Evolutionary conservation across 1,284 basidiomycete species (phyloP).

Genomic region (Trametes versicolor): DNA sequence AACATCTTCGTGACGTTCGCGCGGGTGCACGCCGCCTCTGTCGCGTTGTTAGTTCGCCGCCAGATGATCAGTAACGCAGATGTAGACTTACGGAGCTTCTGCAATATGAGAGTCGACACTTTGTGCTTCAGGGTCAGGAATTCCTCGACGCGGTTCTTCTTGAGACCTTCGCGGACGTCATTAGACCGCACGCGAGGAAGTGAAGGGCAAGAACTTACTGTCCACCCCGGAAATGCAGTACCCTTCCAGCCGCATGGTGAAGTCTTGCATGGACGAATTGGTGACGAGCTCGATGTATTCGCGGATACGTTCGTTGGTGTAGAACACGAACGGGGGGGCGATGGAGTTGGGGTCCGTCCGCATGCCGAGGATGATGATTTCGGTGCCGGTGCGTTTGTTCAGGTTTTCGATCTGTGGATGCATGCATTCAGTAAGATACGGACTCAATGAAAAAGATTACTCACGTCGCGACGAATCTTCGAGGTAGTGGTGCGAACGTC

Average conservation of each 20-base stretch:
- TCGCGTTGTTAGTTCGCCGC: neutral
- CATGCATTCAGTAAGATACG: neutral
- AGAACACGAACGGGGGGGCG: neutral
- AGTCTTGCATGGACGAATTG: slow-evolving; percentile 24
- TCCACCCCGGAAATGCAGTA: neutral
- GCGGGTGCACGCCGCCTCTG: slow-evolving; percentile 26
- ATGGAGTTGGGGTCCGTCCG: neutral
- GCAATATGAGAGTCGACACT: neutral
- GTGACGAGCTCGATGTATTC: neutral
- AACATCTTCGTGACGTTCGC: slow-evolving; percentile 30
- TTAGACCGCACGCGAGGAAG: no score
- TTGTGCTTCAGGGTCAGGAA: neutral
- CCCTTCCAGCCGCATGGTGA: neutral
- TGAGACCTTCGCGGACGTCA: no score
- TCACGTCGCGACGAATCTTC: neutral
- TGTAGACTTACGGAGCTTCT: neutral
- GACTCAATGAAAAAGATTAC: no score
- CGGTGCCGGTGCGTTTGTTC: slow-evolving; percentile 26
- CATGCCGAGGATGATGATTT: neutral
- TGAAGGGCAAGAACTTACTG: neutral
- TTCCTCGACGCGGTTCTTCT: no score
- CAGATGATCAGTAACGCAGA: neutral
- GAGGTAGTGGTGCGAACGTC: slow-evolving; percentile 3
- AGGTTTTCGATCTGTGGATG: slow-evolving; percentile 28
- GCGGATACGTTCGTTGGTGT: neutral